Evolutionary conservation across 208 protist genomes (phyloP), one percentile per base, ranked within the genome.

Genomic region (Trypanosomatidae sp.): DNA sequence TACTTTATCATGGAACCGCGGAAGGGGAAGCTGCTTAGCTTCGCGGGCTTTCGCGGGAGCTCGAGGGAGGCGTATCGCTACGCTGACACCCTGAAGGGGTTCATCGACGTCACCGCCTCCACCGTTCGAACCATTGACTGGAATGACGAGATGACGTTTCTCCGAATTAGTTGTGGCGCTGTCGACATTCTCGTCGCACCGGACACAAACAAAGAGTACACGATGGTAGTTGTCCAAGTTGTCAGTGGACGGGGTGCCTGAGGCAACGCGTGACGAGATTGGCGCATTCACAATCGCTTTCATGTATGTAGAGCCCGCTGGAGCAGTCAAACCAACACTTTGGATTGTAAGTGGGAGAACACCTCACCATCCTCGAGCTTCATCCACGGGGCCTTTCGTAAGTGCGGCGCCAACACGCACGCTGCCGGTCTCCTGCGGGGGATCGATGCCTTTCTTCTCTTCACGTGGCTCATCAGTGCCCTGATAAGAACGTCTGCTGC

Each of bases 81-180:
- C 68, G 86, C 81, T 9, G 81, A 85, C 10, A 91, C 85, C 46
- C 74, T 94, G 69, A 79, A 79, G 36, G 89, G 86, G 12, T 87
- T 96, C 52, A 91, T 90, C 47, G 74, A 84, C 53, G 65, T 94
- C 55, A 88, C 86, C n/a, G 62, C 75, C 5, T 94, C 91, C 49
- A 94, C 91, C 0, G 76, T 96, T 1, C 81, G 89, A 41, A 96
- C 82, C 13, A 85, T 96, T 64, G 89, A 94, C 77, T 91, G 82
- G 79, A 77, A 82, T 25, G 89, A 96, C 64, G 77, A 89, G 62
- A 80, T 96, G 79, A 94, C 88, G 19, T 96, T 96, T 82, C 80
- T 96, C 41, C 85, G 91, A 33, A 74, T 96, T 30, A 90, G 89
- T 71, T 86, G 84, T 53, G 84, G 84, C 9, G 15, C 62, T n/a